Evolutionary conservation across 441 rosid genomes (phyloP), one percentile per base, ranked within the genome.

Genomic region (Brassica balearica): DNA sequence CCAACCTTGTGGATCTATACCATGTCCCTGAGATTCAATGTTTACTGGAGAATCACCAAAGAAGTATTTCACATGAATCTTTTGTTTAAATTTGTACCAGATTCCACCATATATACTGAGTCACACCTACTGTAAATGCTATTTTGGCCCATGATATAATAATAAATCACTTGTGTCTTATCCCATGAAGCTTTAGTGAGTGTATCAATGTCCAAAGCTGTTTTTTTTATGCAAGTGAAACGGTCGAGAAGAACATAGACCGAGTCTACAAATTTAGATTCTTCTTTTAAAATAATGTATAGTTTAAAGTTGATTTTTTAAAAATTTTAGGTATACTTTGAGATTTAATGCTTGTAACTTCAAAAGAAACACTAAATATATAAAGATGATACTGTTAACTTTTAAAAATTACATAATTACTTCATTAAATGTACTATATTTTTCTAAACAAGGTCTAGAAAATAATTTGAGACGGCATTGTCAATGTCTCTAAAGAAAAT

Each of bases 21-120:
- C 68, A 69, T 74, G 36, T 65, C 71, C 53, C 60, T 27, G 8
- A 10, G 67, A 68, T 68, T 73, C 61, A 73, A 1, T 32, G 68
- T 69, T 25, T n/a, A 69, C 75, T 38, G 68, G 55, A 65, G 75
- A 69, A 32, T 69, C 75, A 74, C 75, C 69, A 10, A 73, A 67
- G 73, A 72, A 17, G 17, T 43, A 7, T 11, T 10, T 55, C 25
- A 58, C 65, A 60, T 67, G 70, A 68, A 55, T 41, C 75, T 63
- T 41, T 41, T 41, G 48, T 41, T 41, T 41, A 0, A 56, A 41
- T 64, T 74, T 70, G 76, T 74, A 80, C 48, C 53, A 74, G 8
- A 61, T n/a, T 38, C 22, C 71, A 73, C 53, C 36, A 34, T 36
- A 12, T 59, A 12, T 63, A 68, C 71, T 63, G 51, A 55, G 11